Evolutionary conservation across 2,329 filamentous ascomycete species (phyloP).

Genomic region (Phaeosphaeria sp.): DNA sequence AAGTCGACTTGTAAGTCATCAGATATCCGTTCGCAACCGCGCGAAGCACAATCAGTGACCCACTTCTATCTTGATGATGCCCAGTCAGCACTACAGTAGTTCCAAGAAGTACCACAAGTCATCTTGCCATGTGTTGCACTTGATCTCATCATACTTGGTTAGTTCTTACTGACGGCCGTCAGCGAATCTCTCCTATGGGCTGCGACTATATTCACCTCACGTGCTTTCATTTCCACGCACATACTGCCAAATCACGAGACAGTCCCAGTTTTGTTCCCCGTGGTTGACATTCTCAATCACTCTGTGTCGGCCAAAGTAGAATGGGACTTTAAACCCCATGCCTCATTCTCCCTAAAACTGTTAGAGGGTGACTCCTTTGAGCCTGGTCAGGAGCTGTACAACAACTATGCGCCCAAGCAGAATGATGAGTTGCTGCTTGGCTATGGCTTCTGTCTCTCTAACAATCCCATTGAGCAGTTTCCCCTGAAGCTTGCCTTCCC

Average conservation of each 20-base stretch:
- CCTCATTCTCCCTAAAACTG: conserved; percentile 49
- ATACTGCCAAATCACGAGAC: conserved; percentile 36
- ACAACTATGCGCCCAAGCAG: conserved; percentile 61
- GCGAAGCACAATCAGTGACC: too few species aligned
- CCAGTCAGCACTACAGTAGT: background rate
- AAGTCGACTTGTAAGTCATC: conserved; percentile 34
- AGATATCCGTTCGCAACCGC: background rate
- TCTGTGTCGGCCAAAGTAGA: conserved; percentile 53
- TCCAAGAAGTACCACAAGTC: background rate
- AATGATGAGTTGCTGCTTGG: conserved; percentile 61
- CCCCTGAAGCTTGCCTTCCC: conserved; percentile 51
- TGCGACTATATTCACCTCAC: conserved; percentile 59
- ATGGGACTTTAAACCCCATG: conserved; percentile 49
- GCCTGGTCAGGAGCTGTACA: conserved; percentile 55
- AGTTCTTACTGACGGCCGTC: conserved; percentile 22
- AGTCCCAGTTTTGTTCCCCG: conserved; percentile 55
- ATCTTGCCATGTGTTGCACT: background rate
- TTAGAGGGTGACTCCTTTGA: conserved; percentile 42
- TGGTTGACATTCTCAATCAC: conserved; percentile 59
- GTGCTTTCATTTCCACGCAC: conserved; percentile 56
- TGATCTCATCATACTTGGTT: background rate
- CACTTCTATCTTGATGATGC: background rate
- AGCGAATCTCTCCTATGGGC: conserved; percentile 59
- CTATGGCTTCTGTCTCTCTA: conserved; percentile 58
- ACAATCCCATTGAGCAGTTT: conserved; percentile 57